Evolutionary conservation across 352 stramenopile genomes (phyloP).

Genomic region (Pythium biforme): DNA sequence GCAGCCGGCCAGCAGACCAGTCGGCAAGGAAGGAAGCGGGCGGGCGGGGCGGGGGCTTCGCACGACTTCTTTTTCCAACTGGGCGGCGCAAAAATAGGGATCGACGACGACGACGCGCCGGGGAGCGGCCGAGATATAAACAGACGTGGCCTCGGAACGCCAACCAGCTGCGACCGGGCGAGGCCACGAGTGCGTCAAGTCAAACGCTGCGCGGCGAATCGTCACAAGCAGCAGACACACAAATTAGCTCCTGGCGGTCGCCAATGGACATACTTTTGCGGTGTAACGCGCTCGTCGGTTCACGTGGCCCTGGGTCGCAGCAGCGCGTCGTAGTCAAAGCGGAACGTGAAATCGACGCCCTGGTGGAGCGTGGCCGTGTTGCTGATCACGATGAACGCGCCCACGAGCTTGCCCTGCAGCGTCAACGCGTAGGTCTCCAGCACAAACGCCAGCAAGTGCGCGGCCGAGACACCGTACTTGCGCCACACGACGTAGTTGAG

Average conservation of each 20-base stretch:
- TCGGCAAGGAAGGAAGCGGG: background rate
- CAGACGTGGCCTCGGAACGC: no score
- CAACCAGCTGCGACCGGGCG: no score
- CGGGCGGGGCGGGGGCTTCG: background rate
- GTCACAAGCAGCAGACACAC: no score
- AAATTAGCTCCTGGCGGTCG: no score
- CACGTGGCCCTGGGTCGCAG: background rate
- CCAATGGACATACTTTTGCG: no score
- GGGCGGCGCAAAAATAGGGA: background rate
- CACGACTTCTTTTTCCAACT: no score
- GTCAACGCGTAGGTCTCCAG: conserved; percentile 34
- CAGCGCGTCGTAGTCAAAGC: conserved; percentile 13
- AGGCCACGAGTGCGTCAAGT: no score
- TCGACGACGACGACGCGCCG: background rate
- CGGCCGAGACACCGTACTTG: conserved; percentile 29
- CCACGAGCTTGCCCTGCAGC: conserved; percentile 39
- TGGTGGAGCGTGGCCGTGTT: conserved; percentile 24
- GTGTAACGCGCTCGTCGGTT: no score
- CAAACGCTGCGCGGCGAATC: no score
- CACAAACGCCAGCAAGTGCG: conserved; percentile 36
- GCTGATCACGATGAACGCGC: conserved; percentile 23
- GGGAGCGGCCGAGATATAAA: background rate
- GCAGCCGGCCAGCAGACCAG: background rate
- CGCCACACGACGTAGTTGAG: conserved; percentile 25
- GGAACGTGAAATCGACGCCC: conserved; percentile 16